A percentile compares a stretch with the other conserved stretches of the same genome.
These are phyloP conservation scores for Podospora didyma DNA, from an alignment of 495 filamentous ascomycete genomes.

Conservation along the genomic window DNA sequence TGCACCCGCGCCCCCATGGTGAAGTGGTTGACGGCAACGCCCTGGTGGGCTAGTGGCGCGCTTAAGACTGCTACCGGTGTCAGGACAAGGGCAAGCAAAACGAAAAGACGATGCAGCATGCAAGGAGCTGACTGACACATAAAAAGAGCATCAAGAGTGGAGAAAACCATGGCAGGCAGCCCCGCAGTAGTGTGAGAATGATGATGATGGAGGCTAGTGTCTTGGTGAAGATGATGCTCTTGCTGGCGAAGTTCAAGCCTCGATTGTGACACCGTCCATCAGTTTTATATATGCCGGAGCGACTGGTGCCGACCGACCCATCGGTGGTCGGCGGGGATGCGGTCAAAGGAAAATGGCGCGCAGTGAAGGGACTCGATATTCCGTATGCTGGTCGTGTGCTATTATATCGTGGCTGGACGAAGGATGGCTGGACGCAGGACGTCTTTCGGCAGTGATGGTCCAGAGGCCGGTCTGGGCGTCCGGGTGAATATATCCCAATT, in stretches of 20 bases:
- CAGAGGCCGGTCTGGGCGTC: not conserved
- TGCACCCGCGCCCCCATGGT: slow-evolving; percentile 8
- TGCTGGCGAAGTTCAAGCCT: not conserved
- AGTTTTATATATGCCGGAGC: not conserved
- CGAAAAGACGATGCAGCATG: not conserved
- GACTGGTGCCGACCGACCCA: not conserved
- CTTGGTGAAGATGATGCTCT: not conserved
- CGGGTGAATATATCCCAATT: not conserved
- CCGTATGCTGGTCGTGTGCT: not conserved
- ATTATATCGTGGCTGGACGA: not conserved
- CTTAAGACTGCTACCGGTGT: slow-evolving; percentile 16
- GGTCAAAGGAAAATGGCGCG: not conserved
- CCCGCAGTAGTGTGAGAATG: not conserved
- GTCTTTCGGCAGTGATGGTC: not conserved
- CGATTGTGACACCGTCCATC: not conserved
- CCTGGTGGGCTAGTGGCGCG: slow-evolving; percentile 20
- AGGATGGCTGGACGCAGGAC: not conserved
- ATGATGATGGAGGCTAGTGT: not conserved
- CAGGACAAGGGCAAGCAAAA: not conserved
- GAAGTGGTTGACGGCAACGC: slow-evolving; percentile 20
- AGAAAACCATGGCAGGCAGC: slow-evolving; percentile 3
- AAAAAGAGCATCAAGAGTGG: slow-evolving; percentile 6
- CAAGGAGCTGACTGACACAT: not conserved
- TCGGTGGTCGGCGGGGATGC: not conserved
- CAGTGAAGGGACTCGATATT: not conserved